Conservation (phyloP, 2,329 filamentous ascomycete genomes). For the Torrubiella hemipterigena region DNA sequence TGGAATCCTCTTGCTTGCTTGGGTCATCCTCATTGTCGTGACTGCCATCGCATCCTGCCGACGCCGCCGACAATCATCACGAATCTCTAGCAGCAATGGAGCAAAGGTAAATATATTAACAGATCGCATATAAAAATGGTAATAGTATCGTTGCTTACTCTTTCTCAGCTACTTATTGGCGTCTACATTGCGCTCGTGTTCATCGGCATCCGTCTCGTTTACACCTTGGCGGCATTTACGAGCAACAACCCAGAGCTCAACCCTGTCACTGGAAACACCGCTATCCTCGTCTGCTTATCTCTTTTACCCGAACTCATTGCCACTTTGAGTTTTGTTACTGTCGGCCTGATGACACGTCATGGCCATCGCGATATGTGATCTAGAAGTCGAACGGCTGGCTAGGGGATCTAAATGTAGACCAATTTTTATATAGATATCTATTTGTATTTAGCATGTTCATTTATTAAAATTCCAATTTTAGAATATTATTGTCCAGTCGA, state of each 20-base stretch:
- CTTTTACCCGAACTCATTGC: constrained; percentile 3
- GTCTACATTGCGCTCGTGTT: constrained; percentile 1
- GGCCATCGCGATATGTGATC: no score
- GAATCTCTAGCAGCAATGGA: no score
- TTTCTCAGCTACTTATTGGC: background rate
- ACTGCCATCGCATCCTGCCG: no score
- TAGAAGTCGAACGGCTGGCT: no score
- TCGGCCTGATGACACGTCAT: constrained; percentile 2
- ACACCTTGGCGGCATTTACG: constrained; percentile 5
- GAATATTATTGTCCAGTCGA: no score
- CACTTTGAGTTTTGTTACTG: background rate
- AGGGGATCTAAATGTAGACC: no score
- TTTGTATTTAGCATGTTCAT: no score
- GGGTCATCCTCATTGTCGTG: constrained; percentile 2
- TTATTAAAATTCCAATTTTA: no score
- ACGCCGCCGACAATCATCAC: no score
- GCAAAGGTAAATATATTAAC: no score
- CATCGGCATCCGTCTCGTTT: constrained; percentile 4
- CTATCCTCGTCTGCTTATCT: constrained; percentile 2
- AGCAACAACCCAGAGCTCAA: constrained; percentile 1
- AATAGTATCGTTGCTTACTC: background rate
- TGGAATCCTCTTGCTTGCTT: constrained; percentile 1
- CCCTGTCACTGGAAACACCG: constrained; percentile 1
- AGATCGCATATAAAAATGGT: no score
- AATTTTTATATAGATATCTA: no score